These are phyloP conservation scores for Rhazya stricta DNA, from an alignment of 257 asterid genomes.

Conservation along the genomic window DNA sequence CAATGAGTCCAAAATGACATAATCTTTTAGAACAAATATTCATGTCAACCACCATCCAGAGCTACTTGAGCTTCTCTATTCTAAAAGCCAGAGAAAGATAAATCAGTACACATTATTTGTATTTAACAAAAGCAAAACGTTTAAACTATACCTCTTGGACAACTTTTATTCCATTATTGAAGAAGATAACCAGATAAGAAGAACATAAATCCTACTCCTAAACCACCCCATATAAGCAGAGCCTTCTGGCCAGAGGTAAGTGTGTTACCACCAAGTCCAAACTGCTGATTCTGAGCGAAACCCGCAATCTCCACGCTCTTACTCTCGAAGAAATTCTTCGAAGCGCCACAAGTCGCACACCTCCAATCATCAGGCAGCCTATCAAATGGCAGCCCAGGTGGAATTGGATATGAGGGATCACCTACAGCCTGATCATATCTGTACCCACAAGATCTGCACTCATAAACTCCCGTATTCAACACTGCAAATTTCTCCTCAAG, in stretches of 20 bases:
- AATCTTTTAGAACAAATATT: neutral
- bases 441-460: conserved; percentile 86
- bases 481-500: conserved; percentile 90
- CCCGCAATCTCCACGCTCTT: conserved; percentile 94
- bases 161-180: conserved; percentile 31
- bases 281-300: conserved; percentile 92
- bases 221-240: conserved; percentile 75
- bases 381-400: conserved; percentile 80
- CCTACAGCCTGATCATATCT: conserved; percentile 55
- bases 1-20: neutral
- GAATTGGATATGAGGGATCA: conserved; percentile 85
- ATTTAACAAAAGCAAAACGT: neutral
- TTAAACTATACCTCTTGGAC: neutral
- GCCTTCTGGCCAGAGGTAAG: conserved; percentile 91
- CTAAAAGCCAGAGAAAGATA: neutral
- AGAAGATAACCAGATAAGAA: conserved; percentile 91
- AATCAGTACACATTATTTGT: neutral
- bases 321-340: conserved; percentile 76
- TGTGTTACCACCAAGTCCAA: conserved; percentile 86
- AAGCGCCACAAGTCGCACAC: conserved; percentile 91
- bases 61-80: neutral
- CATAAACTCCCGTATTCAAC: conserved; percentile 75
- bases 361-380: conserved; percentile 91
- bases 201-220: conserved; percentile 57
- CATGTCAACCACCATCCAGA: neutral